Base-by-base conservation (phyloP, 1,284 basidiomycete species). In the Ceratobasidium sp. region DNA sequence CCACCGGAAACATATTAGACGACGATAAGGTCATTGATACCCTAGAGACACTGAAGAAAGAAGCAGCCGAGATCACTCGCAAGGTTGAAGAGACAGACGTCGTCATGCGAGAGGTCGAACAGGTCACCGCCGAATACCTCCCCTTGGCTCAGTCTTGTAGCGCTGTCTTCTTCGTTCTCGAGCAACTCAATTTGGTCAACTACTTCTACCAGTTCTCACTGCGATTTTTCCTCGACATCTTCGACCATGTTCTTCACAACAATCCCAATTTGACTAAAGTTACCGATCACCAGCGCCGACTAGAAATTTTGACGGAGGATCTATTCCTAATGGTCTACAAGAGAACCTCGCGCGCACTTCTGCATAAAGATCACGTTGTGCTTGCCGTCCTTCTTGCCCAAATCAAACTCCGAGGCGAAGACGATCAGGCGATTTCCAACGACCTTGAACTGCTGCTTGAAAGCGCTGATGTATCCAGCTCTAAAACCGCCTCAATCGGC, bases 141-240 rank as follows among this genome's bases (percentile, higher is more conserved):
- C 96, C 97, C 4, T 87, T 99, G 66, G 97, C 98, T 0, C 96
- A 97, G 84, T 97, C 97, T 1, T 98, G 97, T 89, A 98, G 97
- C 84, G 93, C 96, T 1, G 93, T 99, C 71, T 99, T 97, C 90
- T 99, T 99, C 86, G 94, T 98, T 77, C 89, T 99, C 80, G 97
- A 99, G 84, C 97, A 98, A 83, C 90, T 99, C 69, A 94, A 96
- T 83, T 89, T 94, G 72, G 91, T 99, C 86, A 96, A 98, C 83
- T 97, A 99, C 86, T 99, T 99, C 88, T 99, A 99, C 85, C 96
- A 99, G 85, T 99, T 99, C 89, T 99, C 97, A 0, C 90, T 99
- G 71, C 93, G 91, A 58, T 99, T 98, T 89, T 99, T 99, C 93
- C 91, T 99, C 80, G 97, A 98, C 84, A 97, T 99, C 82, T 99